A percentile compares a stretch with the other conserved stretches of the same genome.
Conservation (phyloP, 257 asterid species). For the Nicotiana obtusifolia region DNA sequence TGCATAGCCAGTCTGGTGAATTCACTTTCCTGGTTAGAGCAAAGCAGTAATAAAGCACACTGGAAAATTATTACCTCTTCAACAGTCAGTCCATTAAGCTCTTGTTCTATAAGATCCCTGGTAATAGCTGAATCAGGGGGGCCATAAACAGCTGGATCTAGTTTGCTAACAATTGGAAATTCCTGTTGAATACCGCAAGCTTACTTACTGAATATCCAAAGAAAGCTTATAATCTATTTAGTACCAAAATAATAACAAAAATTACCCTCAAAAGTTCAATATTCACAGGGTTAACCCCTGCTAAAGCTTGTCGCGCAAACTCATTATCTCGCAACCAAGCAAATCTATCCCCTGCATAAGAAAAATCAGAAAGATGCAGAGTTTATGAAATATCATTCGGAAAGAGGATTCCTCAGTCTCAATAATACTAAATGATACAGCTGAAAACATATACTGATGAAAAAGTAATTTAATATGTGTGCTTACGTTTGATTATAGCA, state of each 20-base stretch:
- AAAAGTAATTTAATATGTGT: neutral
- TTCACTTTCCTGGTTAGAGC: too few species aligned
- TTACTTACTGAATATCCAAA: neutral
- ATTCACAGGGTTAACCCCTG: conserved; percentile 80
- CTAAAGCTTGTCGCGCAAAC: conserved; percentile 82
- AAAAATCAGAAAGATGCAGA: neutral
- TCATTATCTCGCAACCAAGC: conserved; percentile 80
- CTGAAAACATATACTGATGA: neutral
- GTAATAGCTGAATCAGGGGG: conserved; percentile 79
- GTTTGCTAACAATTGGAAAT: conserved; percentile 68
- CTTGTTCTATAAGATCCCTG: conserved; percentile 52
- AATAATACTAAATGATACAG: neutral
- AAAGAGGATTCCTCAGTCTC: neutral
- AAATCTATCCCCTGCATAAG: conserved; percentile 66
- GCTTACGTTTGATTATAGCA: conserved; percentile 62
- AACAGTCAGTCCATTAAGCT: conserved; percentile 52
- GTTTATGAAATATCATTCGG: neutral
- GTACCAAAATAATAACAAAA: neutral
- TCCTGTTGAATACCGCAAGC: conserved; percentile 40
- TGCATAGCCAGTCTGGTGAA: too few species aligned
- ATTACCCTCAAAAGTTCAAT: conserved; percentile 67
- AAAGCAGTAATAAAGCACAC: too few species aligned
- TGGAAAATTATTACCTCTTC: conserved; percentile 49
- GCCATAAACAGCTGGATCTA: conserved; percentile 74
- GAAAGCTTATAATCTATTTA: neutral